Percentiles rank a stretch among this genome's conserved stretches.
Conservation (phyloP, 305 asterid species). For the Fraxinus sp. region DNA sequence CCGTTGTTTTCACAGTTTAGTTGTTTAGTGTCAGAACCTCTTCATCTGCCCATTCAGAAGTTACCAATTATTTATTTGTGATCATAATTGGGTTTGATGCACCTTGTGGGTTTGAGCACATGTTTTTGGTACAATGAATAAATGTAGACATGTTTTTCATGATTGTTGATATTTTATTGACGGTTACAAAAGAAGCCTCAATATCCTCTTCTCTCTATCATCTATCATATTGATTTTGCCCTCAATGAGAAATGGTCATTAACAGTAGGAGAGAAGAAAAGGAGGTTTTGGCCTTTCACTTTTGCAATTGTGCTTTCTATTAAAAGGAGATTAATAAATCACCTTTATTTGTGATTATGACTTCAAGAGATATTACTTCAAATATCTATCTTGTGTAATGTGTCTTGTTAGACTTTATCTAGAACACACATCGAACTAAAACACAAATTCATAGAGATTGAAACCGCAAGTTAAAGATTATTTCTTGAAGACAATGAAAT, state of each 20-base stretch:
- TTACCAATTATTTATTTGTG: background rate
- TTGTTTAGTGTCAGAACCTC: background rate
- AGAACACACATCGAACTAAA: background rate
- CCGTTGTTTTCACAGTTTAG: background rate
- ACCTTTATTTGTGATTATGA: background rate
- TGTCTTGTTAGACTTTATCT: background rate
- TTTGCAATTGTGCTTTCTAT: background rate
- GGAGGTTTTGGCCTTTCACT: background rate
- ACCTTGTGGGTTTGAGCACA: background rate
- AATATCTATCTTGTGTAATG: background rate
- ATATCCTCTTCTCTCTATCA: background rate
- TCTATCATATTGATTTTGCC: background rate
- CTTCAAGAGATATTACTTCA: background rate
- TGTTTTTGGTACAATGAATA: background rate
- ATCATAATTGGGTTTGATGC: background rate
- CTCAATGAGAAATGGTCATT: background rate
- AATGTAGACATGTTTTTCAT: background rate
- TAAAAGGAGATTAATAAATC: background rate
- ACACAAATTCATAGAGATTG: background rate
- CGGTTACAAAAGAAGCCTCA: background rate
- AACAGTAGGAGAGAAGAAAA: background rate
- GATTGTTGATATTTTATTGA: background rate
- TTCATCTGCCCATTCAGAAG: background rate
- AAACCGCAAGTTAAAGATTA: background rate
- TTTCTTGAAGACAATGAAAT: background rate